A percentile compares a stretch with the other conserved stretches of the same genome.
These are phyloP conservation scores for Microbotryum silenes-acaulis DNA, from an alignment of 1,284 basidiomycete genomes.

Conservation along the genomic window DNA sequence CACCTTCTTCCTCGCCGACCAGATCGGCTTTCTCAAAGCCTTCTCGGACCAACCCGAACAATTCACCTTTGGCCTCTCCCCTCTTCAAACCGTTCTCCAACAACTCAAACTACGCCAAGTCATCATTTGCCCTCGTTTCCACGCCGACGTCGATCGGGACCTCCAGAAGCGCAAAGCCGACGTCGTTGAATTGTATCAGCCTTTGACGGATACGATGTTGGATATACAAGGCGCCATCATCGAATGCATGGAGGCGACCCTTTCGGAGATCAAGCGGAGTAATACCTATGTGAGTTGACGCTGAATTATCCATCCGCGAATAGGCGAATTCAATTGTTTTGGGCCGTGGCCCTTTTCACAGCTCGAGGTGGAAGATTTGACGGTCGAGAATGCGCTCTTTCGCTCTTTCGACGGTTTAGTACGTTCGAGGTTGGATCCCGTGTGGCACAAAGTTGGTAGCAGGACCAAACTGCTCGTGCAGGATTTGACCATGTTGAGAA, in stretches of 20 bases:
- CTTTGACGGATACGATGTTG: constrained; percentile 74
- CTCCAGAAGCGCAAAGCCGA: constrained; percentile 77
- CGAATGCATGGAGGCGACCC: constrained; percentile 86
- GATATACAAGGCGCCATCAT: constrained; percentile 89
- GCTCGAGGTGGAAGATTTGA: constrained; percentile 91
- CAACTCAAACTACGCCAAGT: constrained; percentile 82
- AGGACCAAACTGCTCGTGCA: constrained; percentile 85
- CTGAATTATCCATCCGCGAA: no score
- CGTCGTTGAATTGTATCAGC: constrained; percentile 84
- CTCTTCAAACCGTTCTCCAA: constrained; percentile 83
- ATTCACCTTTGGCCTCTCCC: constrained; percentile 84
- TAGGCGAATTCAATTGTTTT: no score
- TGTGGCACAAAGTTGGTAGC: constrained; percentile 93
- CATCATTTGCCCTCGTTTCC: constrained; percentile 89
- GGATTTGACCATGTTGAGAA: constrained; percentile 77
- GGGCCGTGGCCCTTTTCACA: constrained; percentile 39
- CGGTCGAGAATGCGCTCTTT: constrained; percentile 89
- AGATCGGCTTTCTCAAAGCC: constrained; percentile 85
- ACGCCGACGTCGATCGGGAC: constrained; percentile 70
- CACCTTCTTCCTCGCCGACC: constrained; percentile 18
- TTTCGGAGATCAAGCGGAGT: constrained; percentile 82
- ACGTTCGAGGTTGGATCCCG: constrained; percentile 76
- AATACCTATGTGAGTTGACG: constrained; percentile 59
- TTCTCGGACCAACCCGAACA: constrained; percentile 94
- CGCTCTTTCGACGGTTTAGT: constrained; percentile 86